Base-by-base conservation (phyloP, 257 asterid genomes). In the Fraxinus quadrangulata region DNA sequence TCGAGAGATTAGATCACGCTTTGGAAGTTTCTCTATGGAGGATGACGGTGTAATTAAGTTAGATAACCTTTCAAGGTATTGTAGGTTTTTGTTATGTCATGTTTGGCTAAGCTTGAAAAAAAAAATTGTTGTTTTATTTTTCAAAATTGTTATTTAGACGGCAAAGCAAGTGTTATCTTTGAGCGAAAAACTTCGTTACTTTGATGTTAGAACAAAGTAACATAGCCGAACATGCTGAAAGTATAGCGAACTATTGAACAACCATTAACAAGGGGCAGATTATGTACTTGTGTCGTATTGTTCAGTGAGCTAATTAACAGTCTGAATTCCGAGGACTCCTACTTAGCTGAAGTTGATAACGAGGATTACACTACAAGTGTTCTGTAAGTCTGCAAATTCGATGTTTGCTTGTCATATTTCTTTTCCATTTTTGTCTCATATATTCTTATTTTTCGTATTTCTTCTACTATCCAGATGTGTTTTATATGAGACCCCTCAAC, bases 231-330 rank as follows among this genome's bases (percentile, higher is more conserved):
- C 13, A 24, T 61, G 63, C 23, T 17, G 51, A 14, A 47, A 21
- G 23, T n/a, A 59, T 21, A 59, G 30, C 0, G 14, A 9, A 59
- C 30, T 59, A n/a, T 54, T 23, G 31, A 61, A n/a, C 26, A 61
- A 23, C 13, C 31, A 23, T 61, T 61, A 21, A 61, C 30, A 2
- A 10, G 17, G 28, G 34, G n/a, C 16, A 26, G 36, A 6, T 63
- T 63, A 63, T 24, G n/a, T 26, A 63, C 36, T 63, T 24, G 1
- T 63, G 12, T 26, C 36, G 2, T 24, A 26, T 63, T 76, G 14
- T 76, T 65, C 77, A 85, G 88, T 0, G 77, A 75, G 65, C 85
- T 79, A 7, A 23, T 83, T 13, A 51, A 70, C 66, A 82, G 85
- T 36, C 37, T 80, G 72, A 61, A 56, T 71, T 71, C 42, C 6